Evolutionary conservation across 345 rosid genomes (phyloP), one percentile per base, ranked within the genome.

Genomic region (Acer yangbiense): DNA sequence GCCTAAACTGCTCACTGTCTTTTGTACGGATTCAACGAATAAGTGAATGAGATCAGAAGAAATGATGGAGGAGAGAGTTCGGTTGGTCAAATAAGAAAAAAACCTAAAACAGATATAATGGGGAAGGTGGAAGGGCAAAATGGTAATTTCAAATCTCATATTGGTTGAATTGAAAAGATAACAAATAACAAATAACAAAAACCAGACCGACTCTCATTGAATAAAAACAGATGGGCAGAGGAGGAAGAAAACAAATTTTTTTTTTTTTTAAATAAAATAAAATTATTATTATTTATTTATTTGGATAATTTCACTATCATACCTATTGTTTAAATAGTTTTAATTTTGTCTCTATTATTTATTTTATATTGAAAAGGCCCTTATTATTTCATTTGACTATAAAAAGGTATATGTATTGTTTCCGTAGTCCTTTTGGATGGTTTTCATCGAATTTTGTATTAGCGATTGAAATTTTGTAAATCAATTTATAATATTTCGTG

Each of bases 141-240:
- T 11, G 16, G 86, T 76, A 73, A 76, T 60, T 57, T n/a, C 27
- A 78, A 65, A 65, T 3, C 25, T 57, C 12, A 65, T 73, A 18
- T 7, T 20, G 16, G 16, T 9, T 35, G 48, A 50, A 62, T 65
- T 12, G n/a, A 64, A 6, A 76, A 65, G 69, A 77, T 55, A 14
- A 14, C 23, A 67, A 60, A 9, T n/a, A 21, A 6, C 23, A 67
- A 60, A 9, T n/a, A 21, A 6, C 64, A n/a, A 20, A 44, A 57
- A 57, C n/a, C 72, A 20, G 71, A 20, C 73, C 0, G 20, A 6
- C 63, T 20, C 64, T 20, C 64, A 43, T 5, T 69, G 76, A 61
- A 67, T 75, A 62, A 68, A 78, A 68, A 79, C 46, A 69, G 79
- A 73, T 18, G 67, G 27, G 78, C 44, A 48, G 74, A 72, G 77